Conservation (phyloP, 164 flowering plant genomes). For the Nymphaea thermarum region DNA sequence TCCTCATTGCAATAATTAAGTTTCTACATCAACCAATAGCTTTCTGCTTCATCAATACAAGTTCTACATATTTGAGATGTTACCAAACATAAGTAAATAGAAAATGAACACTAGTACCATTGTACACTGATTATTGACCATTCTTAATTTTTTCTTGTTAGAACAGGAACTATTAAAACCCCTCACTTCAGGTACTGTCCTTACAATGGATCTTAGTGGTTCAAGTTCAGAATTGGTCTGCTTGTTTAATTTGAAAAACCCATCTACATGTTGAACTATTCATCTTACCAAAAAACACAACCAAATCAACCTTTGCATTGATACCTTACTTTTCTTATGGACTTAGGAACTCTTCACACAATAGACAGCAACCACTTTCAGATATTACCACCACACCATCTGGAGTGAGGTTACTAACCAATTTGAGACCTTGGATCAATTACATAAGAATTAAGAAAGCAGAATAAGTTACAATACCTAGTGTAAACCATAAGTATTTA, state of each 20-base stretch:
- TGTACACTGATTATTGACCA: not conserved
- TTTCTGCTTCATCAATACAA: conserved; percentile 91
- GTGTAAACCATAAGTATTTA: no score
- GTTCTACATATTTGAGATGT: conserved; percentile 57
- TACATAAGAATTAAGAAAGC: no score
- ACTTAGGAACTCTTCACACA: conserved; percentile 87
- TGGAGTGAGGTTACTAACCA: conserved; percentile 9
- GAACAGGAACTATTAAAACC: not conserved
- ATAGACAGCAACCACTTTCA: conserved; percentile 74
- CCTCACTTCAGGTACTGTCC: conserved; percentile 66
- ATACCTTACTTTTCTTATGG: conserved; percentile 41
- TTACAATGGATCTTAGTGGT: conserved; percentile 25
- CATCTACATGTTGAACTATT: conserved; percentile 27
- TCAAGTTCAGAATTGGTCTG: conserved; percentile 33
- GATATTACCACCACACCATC: conserved; percentile 61
- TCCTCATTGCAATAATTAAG: conserved; percentile 70
- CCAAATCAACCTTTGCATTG: conserved; percentile 33
- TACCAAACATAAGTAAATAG: not conserved
- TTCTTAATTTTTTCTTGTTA: no score
- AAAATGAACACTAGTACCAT: no score
- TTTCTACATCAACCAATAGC: conserved; percentile 64
- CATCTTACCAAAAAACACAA: conserved; percentile 27
- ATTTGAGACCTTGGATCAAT: no score
- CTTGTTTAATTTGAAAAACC: conserved; percentile 20
- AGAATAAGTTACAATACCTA: no score